Base-by-base conservation (phyloP, 2,329 filamentous ascomycete genomes). In the Penicillium sp. region DNA sequence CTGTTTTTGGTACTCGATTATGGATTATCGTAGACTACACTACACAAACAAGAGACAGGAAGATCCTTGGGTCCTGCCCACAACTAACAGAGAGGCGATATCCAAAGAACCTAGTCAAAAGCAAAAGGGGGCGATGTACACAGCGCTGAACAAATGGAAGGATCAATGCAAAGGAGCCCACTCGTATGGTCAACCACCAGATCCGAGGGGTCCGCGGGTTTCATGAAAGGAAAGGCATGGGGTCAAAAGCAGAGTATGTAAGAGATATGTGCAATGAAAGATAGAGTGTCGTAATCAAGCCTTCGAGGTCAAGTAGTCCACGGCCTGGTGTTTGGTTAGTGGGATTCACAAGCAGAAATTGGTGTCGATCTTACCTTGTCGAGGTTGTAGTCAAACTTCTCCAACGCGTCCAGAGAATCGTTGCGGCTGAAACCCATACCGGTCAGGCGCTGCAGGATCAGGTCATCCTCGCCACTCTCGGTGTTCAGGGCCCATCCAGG, bases 341-440 rank as follows among this genome's bases (percentile, higher is more conserved):
- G 45, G 9, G 7, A 18, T 32, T 42, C 21, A 43, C 7, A 36
- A 21, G 22, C 5, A n/a, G 16, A 16, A 44, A 13, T 8, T 27
- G 16, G 22, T 16, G 11, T 7, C 18, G 43, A 36, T n/a, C n/a
- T 77, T 77, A 96, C 93, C 85, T 90, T 91, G 75, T 96, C 92
- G 71, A 97, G 83, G 73, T 97, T 94, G 76, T 97, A 97, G 77
- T 97, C 92, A 71, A 90, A 96, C 73, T 93, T 92, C 79, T 97
- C 93, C 70, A 97, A 77, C 22, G 94, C 93, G 47, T 81, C 80
- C 34, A 97, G 77, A 14, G 91, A 89, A 47, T 90, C 86, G 7
- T 81, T 78, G 29, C 93, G 82, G 4, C 85, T 76, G 70, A 95
- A 97, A 0, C 93, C 93, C 92, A 97, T 96, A 9, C 85, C 83